Conservation (phyloP, 1,284 basidiomycete genomes). For the Irpex sp. region DNA sequence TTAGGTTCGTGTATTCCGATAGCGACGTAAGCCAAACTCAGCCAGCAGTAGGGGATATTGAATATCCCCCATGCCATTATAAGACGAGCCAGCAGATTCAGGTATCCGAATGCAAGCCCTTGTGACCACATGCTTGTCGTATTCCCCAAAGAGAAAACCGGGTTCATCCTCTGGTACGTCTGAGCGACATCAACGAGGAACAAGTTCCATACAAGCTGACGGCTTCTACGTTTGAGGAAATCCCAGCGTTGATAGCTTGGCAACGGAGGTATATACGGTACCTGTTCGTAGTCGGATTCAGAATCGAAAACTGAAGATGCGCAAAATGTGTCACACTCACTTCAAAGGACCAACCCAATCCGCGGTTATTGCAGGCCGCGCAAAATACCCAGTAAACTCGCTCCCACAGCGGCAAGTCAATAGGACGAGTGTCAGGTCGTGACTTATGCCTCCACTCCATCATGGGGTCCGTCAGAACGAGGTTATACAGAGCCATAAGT, state of each 20-base stretch:
- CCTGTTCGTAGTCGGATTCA: neutral
- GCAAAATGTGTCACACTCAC: neutral
- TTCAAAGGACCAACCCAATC: slow-evolving; percentile 4
- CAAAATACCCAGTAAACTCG: neutral
- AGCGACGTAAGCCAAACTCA: neutral
- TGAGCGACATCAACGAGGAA: slow-evolving; percentile 1
- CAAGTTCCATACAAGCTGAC: neutral
- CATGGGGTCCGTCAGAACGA: neutral
- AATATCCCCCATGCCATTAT: neutral
- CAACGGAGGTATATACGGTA: neutral
- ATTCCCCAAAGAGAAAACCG: neutral
- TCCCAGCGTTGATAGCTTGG: neutral
- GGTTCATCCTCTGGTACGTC: neutral
- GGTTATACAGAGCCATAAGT: neutral
- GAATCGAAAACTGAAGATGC: neutral
- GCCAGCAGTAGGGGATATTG: slow-evolving; percentile 1
- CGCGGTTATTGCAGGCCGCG: neutral
- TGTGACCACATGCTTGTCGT: neutral
- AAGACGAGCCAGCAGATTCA: neutral
- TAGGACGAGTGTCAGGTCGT: neutral
- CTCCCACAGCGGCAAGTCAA: slow-evolving; percentile 1
- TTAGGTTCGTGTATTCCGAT: slow-evolving; percentile 16
- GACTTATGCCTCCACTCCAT: neutral
- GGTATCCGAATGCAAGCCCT: neutral
- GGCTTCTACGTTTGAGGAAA: neutral